Evolutionary conservation across 306 rosid genomes (phyloP).

Genomic region (Prinsepia uniflora): DNA sequence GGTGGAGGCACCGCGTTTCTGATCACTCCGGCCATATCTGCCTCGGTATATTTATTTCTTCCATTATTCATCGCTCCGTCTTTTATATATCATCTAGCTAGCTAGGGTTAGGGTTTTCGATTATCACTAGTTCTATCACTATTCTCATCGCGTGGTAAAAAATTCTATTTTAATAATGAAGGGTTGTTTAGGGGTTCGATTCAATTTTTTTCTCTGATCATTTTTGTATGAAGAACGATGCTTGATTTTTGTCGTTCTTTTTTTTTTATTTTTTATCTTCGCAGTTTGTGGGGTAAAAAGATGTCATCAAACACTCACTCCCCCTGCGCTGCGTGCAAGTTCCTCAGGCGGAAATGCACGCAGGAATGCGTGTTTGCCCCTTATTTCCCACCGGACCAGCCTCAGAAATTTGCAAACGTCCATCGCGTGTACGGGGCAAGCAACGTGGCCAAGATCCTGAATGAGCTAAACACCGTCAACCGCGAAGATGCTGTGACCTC

Average conservation of each 20-base stretch:
- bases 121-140: background rate
- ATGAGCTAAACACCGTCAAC: conserved; percentile 55
- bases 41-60: background rate
- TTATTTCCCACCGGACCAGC: conserved; percentile 91
- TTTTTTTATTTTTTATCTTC: background rate
- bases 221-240: background rate
- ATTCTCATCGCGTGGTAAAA: background rate
- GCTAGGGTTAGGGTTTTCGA: conserved; percentile 16
- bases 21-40: background rate
- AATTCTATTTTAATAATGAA: background rate
- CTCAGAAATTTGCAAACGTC: conserved; percentile 69
- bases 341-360: conserved; percentile 74
- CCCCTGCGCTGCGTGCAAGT: conserved; percentile 95
- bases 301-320: conserved; percentile 50
- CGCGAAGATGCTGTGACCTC: conserved; percentile 86
- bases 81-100: background rate
- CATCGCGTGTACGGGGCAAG: conserved; percentile 90
- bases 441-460: conserved; percentile 75
- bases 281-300: background rate
- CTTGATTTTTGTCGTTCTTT: background rate
- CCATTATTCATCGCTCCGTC: background rate
- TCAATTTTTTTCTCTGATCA: background rate
- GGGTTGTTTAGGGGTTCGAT: background rate
- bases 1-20: background rate
- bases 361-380: conserved; percentile 91